These are phyloP conservation scores for Verbena officinalis DNA, from an alignment of 257 asterid genomes.

Conservation along the genomic window DNA sequence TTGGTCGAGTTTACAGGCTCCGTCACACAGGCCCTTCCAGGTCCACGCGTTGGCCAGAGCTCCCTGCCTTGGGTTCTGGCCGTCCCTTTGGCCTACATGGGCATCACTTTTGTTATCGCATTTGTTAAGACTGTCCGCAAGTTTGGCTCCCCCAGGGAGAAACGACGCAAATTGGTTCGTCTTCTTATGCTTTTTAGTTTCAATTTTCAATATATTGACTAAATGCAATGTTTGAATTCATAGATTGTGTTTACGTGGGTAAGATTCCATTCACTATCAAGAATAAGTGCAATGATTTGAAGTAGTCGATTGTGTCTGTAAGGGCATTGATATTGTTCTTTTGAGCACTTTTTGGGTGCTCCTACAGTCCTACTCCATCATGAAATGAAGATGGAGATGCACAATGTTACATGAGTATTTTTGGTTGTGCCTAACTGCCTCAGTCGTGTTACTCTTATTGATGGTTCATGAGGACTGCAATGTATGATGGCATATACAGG, in stretches of 20 bases:
- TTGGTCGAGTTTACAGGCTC: slow-evolving; percentile 93
- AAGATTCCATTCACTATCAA: slow-evolving; percentile 1
- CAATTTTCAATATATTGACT: not conserved
- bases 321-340: not conserved
- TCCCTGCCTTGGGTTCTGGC: slow-evolving; percentile 91
- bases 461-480: slow-evolving; percentile 12
- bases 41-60: slow-evolving; percentile 90
- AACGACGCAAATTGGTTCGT: slow-evolving; percentile 79
- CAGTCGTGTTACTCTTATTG: not conserved
- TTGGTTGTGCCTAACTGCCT: not conserved
- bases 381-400: not conserved
- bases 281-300: not conserved
- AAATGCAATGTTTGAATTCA: not conserved
- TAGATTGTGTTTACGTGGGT: not conserved
- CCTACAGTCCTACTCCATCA: not conserved
- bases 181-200: not conserved
- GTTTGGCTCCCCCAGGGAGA: slow-evolving; percentile 76
- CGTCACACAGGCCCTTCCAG: slow-evolving; percentile 94
- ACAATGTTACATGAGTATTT: not conserved
- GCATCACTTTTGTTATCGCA: slow-evolving; percentile 82
- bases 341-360: slow-evolving; percentile 1
- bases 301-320: not conserved
- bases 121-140: slow-evolving; percentile 76
- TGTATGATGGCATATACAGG: not conserved
- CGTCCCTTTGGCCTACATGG: slow-evolving; percentile 78